Evolutionary conservation across 257 asterid genomes (phyloP).

Genomic region (Solanum lycopersicoides): DNA sequence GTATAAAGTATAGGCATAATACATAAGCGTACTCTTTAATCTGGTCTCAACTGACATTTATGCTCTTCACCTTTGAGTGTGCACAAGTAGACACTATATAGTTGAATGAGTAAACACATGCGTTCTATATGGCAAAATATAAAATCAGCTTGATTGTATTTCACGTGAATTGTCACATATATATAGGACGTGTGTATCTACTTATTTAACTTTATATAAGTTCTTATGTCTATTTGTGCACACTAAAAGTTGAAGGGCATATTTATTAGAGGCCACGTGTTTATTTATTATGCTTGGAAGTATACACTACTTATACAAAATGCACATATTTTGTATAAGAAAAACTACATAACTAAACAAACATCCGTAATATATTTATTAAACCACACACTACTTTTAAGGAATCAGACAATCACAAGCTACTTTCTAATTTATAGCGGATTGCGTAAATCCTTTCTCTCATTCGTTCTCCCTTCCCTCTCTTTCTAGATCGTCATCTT

Average conservation of each 20-base stretch:
- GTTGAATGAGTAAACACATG: not conserved
- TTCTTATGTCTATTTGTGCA: not conserved
- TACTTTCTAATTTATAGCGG: no score
- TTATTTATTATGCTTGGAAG: not conserved
- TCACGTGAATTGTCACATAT: not conserved
- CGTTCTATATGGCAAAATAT: not conserved
- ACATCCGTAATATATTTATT: no score
- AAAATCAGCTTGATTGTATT: not conserved
- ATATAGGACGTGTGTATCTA: not conserved
- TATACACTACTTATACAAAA: not conserved
- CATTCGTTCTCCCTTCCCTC: not conserved
- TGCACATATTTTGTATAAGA: not conserved
- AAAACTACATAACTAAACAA: not conserved
- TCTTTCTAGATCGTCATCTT: not conserved
- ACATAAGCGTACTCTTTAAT: not conserved
- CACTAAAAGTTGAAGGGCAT: not conserved
- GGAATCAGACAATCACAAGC: no score
- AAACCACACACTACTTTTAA: no score
- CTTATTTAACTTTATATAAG: not conserved
- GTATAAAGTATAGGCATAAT: not conserved
- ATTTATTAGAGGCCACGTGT: no score
- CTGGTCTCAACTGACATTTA: not conserved
- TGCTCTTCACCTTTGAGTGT: not conserved
- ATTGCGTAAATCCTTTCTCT: not conserved
- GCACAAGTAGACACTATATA: not conserved